Percentiles rank a stretch among this genome's conserved stretches.
phyloP scores from a whole-genome alignment of 805 yeast genomes.

The Starmerella bombi region DNA sequence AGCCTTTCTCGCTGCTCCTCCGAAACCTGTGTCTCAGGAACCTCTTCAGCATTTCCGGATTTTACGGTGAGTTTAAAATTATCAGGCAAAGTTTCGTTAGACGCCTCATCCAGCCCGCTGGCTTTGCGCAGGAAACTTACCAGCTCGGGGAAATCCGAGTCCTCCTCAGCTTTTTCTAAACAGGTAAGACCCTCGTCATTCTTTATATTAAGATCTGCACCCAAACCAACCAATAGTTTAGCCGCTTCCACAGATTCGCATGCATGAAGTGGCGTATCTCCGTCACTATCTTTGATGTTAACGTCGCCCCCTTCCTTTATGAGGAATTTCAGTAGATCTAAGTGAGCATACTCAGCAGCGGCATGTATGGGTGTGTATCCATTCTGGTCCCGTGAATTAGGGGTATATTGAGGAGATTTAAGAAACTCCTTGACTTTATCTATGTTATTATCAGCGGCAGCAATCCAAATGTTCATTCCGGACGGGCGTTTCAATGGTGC shows the following conservation, averaged over 20 bases:
- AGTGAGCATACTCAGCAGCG: slow-evolving; percentile 85
- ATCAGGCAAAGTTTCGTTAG: slow-evolving; percentile 18
- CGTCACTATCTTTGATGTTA: slow-evolving; percentile 72
- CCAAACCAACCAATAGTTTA: slow-evolving; percentile 47
- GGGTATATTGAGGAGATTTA: slow-evolving; percentile 37
- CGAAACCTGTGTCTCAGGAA: slow-evolving; percentile 26
- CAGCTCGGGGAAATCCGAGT: slow-evolving; percentile 61
- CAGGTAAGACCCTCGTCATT: slow-evolving; percentile 71
- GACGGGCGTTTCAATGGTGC: not conserved
- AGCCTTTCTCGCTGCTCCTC: slow-evolving; percentile 46
- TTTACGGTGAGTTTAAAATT: slow-evolving; percentile 21
- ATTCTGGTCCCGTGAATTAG: slow-evolving; percentile 73
- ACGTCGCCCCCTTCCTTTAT: slow-evolving; percentile 59
- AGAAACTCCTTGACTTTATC: slow-evolving; percentile 46
- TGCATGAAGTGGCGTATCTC: slow-evolving; percentile 91
- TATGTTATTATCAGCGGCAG: slow-evolving; percentile 74
- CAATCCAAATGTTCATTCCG: slow-evolving; percentile 72
- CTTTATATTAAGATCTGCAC: slow-evolving; percentile 49
- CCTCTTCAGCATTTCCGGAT: slow-evolving; percentile 31
- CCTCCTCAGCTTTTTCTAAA: slow-evolving; percentile 64
- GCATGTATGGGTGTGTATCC: slow-evolving; percentile 98
- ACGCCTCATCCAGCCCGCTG: slow-evolving; percentile 26
- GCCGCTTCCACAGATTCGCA: slow-evolving; percentile 63
- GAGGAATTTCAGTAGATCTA: slow-evolving; percentile 48
- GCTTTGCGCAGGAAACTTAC: slow-evolving; percentile 45